Conservation (phyloP, 2,329 filamentous ascomycete genomes). For the Colletotrichum lindemuthianum region DNA sequence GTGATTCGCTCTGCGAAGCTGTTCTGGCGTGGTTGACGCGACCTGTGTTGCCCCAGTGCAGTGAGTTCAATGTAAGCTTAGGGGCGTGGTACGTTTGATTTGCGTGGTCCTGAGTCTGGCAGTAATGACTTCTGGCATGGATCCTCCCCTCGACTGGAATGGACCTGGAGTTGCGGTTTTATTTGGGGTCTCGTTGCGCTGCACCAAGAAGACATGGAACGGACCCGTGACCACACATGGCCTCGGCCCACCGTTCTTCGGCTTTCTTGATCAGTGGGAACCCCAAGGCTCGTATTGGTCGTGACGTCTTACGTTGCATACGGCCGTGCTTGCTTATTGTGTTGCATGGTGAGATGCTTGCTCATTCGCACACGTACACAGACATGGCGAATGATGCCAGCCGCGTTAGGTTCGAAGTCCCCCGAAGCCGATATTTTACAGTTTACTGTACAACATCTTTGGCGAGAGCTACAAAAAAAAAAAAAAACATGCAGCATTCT, state of each 20-base stretch:
- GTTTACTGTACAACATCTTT: too few species aligned
- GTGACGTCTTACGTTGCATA: slow-evolving; percentile 15
- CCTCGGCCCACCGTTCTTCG: slow-evolving; percentile 1
- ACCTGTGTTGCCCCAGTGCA: too few species aligned
- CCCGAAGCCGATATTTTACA: too few species aligned
- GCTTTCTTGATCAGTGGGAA: neutral
- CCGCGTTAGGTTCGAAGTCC: too few species aligned
- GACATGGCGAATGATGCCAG: too few species aligned
- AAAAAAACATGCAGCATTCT: neutral
- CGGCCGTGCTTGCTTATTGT: slow-evolving; percentile 8
- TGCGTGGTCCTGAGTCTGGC: neutral
- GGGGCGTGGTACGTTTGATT: neutral
- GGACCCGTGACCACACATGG: neutral
- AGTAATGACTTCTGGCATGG: slow-evolving; percentile 9
- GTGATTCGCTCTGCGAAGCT: neutral
- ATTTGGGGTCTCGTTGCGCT: slow-evolving; percentile 6
- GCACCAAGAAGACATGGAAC: neutral
- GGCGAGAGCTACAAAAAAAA: neutral
- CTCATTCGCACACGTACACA: too few species aligned
- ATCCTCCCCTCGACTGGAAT: slow-evolving; percentile 28
- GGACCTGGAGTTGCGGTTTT: slow-evolving; percentile 14
- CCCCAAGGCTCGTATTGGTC: slow-evolving; percentile 25
- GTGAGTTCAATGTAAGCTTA: too few species aligned
- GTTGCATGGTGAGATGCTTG: too few species aligned
- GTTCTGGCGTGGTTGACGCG: too few species aligned